Evolutionary conservation across 208 protist species (phyloP), one percentile per base, ranked within the genome.

Genomic region (Trypanosoma scelopori): DNA sequence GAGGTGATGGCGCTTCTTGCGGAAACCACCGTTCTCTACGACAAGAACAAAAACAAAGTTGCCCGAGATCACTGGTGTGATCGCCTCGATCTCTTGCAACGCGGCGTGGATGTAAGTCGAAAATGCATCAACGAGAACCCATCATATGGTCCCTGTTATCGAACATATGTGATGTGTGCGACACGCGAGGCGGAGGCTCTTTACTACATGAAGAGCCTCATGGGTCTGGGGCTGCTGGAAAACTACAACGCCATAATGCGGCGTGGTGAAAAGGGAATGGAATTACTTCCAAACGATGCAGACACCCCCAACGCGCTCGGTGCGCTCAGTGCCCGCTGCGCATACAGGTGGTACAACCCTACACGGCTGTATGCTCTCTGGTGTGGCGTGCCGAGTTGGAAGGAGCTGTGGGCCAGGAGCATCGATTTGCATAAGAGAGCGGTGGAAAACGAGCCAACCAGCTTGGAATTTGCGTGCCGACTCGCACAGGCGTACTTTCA

Each of bases 121-220:
- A 91, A 92, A 72, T 94, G 89, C 71, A 87, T 94, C 48, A 87
- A 91, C 37, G 85, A 94, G 64, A 83, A 94, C 71, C 81, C 74
- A 15, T 71, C 89, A 20, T 91, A 91, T 62, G 84, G 84, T 13
- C 89, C 85, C 50, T 94, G 89, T 71, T 91, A 90, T 74, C 81
- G 89, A 66, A 85, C 81, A 60, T 92, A 91, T 57, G 85, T 92
- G 28, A 63, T 94, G 68, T 87, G 78, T 59, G 85, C 89, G 23
- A 78, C 83, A 18, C 78, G 85, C 22, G 83, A 90, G 66, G 66
- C 84, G 5, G 89, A 94, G 63, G 82, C 84, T 35, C 77, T 90
- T 22, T 94, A 92, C 75, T 92, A 86, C 68, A 71, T 85, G 55
- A 87, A 90, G 63, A 86, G 78, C 58, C 30, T 91, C 39, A 56